Percentiles rank a stretch among this genome's conserved stretches.
phyloP scores from a whole-genome alignment of 306 rosid species.

The Cucurbita argyrosperma region DNA sequence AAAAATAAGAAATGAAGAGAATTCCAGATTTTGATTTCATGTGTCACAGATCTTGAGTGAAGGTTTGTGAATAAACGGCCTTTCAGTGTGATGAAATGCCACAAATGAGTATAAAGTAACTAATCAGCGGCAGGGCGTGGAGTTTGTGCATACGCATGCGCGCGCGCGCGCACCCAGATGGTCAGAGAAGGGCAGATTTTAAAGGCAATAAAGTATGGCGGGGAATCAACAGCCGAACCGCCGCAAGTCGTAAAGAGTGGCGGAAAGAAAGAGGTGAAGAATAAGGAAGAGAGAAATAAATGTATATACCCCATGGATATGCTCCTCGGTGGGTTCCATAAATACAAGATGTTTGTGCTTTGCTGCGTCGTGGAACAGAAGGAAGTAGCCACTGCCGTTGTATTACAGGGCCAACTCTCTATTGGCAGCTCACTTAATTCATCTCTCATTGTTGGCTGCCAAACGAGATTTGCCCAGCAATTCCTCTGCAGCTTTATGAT shows the following conservation, averaged over 20 bases:
- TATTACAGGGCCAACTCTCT: slow-evolving; percentile 17
- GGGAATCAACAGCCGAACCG: not conserved
- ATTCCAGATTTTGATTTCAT: no score
- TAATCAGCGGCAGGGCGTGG: not conserved
- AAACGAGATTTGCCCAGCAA: slow-evolving; percentile 26
- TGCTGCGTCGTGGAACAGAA: not conserved
- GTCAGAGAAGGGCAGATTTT: not conserved
- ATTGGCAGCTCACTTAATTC: slow-evolving; percentile 1
- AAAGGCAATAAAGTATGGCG: not conserved
- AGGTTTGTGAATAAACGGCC: not conserved
- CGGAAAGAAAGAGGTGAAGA: no score
- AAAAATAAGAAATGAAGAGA: no score
- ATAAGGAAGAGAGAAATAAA: not conserved
- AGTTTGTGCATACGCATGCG: not conserved
- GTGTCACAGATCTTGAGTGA: no score
- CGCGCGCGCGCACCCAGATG: not conserved
- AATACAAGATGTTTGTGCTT: not conserved
- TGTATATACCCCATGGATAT: not conserved
- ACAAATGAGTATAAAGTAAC: not conserved
- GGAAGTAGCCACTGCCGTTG: slow-evolving; percentile 1
- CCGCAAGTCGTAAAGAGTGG: not conserved
- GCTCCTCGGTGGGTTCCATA: not conserved
- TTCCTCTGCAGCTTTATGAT: not conserved
- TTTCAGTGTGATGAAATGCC: not conserved
- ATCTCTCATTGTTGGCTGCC: not conserved